Conservation (phyloP, 202 grass and related monocot genomes). For the Cymbopogon flexuosus region DNA sequence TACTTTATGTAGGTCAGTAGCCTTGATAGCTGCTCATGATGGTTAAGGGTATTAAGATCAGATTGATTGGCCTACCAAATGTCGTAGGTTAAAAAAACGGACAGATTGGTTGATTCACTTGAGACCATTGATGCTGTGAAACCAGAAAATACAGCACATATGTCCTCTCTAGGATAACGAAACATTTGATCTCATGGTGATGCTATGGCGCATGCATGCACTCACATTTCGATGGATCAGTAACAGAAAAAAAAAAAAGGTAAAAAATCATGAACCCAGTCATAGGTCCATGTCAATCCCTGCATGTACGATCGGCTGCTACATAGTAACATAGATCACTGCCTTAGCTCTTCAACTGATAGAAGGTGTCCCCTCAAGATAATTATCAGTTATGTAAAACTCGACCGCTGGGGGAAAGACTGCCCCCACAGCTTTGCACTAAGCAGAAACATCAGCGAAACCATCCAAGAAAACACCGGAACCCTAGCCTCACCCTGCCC, state of each 20-base stretch:
- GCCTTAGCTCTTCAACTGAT: neutral
- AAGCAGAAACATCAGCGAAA: neutral
- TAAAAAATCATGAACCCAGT: neutral
- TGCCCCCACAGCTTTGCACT: neutral
- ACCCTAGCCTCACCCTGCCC: neutral
- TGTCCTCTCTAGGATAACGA: neutral
- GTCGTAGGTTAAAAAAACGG: neutral
- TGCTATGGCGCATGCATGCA: neutral
- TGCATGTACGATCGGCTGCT: neutral
- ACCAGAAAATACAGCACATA: neutral
- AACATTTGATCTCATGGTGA: neutral
- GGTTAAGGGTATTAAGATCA: neutral
- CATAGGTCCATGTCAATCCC: neutral
- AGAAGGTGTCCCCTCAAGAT: neutral
- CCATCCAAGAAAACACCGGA: neutral
- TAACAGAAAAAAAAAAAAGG: neutral
- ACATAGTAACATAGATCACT: neutral
- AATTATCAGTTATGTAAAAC: neutral
- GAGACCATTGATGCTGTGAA: neutral
- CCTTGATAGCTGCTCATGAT: neutral
- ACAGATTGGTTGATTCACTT: constrained; percentile 2
- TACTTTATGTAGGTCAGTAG: neutral
- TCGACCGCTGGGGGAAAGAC: neutral
- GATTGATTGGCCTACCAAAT: neutral
- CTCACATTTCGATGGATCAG: neutral